These are phyloP conservation scores for Melampsora americana DNA, from an alignment of 1,284 basidiomycete species.

Conservation along the genomic window DNA sequence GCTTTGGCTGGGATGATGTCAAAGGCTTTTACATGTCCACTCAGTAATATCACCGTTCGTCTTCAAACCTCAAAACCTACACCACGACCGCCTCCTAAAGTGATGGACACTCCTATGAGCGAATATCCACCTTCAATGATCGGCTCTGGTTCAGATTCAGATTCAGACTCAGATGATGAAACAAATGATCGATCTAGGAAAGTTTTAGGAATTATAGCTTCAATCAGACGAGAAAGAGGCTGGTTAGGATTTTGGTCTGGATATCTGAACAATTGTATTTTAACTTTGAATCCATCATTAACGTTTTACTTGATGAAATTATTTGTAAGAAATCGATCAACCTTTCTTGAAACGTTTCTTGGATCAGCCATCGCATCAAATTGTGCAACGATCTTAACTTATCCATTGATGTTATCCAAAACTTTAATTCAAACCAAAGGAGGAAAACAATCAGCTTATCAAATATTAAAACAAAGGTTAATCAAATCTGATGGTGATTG, in stretches of 20 bases:
- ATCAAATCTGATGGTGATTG: constrained; percentile 69
- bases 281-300: constrained; percentile 55
- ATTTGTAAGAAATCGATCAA: constrained; percentile 48
- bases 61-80: constrained; percentile 53
- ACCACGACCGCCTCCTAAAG: constrained; percentile 3
- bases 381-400: constrained; percentile 50
- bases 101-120: constrained; percentile 45
- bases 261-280: constrained; percentile 53
- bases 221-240: constrained; percentile 55
- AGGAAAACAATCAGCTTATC: constrained; percentile 47
- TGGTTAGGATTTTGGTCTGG: constrained; percentile 55
- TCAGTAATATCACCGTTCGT: constrained; percentile 58
- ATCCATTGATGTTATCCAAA: constrained; percentile 48
- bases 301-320: constrained; percentile 56
- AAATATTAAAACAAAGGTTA: constrained; percentile 48
- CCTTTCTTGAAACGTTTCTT: constrained; percentile 53
- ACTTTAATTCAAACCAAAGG: constrained; percentile 57
- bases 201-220: constrained; percentile 50
- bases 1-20: constrained; percentile 56
- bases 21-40: constrained; percentile 56
- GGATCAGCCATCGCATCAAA: constrained; percentile 57
- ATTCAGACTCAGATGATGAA: constrained; percentile 24
- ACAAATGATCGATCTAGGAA: neutral
- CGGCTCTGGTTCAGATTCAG: neutral
- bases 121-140: constrained; percentile 17